Conservation (phyloP, 371 early-diverging fungal species). For the Chytridium lagenaria region DNA sequence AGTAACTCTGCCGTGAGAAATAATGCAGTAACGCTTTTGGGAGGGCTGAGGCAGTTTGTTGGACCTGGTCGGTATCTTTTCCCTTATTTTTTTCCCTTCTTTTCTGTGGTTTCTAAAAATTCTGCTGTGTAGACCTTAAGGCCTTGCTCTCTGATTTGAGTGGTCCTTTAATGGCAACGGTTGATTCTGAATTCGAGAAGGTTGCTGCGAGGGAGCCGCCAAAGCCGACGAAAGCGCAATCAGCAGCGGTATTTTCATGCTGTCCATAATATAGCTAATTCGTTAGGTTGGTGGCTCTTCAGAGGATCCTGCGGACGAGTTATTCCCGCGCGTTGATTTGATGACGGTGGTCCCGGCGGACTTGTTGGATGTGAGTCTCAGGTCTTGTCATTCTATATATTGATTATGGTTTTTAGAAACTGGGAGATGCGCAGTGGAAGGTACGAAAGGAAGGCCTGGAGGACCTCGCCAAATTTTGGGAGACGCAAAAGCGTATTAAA, state of each 20-base stretch:
- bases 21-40: conserved; percentile 77
- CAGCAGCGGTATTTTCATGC: not conserved
- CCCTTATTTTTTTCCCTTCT: conserved; percentile 1
- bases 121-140: conserved; percentile 69
- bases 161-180: conserved; percentile 74
- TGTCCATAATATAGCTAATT: too few relatives aligned
- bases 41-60: conserved; percentile 79
- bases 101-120: too few relatives aligned
- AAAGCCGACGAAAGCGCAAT: conserved; percentile 64
- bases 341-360: conserved; percentile 59
- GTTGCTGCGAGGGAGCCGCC: conserved; percentile 81
- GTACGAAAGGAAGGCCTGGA: conserved; percentile 93
- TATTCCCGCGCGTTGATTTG: conserved; percentile 88
- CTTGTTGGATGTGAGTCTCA: conserved; percentile 47
- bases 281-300: too few relatives aligned
- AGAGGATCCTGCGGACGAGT: conserved; percentile 76
- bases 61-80: conserved; percentile 69
- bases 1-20: conserved; percentile 83
- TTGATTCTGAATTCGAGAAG: conserved; percentile 92
- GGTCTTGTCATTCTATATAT: conserved; percentile 13
- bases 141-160: conserved; percentile 86
- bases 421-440: conserved; percentile 90
- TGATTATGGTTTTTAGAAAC: conserved; percentile 54
- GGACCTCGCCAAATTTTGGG: conserved; percentile 70
- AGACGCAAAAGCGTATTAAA: conserved; percentile 82